Conservation (phyloP, 176 grass and related monocot genomes). For the Tillandsia leiboldiana region DNA sequence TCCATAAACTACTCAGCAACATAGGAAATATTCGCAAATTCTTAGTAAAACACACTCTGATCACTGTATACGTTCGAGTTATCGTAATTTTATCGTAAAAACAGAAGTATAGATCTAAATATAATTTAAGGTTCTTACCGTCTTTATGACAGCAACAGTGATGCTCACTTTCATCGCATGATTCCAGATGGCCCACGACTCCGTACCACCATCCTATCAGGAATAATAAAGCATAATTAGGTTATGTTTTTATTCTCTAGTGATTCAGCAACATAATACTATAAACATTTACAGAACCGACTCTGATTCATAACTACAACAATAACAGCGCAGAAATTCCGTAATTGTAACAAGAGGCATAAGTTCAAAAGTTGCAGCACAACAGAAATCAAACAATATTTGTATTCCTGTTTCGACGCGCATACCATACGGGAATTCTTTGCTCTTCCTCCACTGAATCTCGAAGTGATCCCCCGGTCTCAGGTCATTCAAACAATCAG, state of each 20-base stretch:
- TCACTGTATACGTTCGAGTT: conserved; percentile 13
- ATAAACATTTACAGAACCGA: conserved; percentile 6
- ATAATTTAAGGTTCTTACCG: conserved; percentile 37
- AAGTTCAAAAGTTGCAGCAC: conserved; percentile 33
- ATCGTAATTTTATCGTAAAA: not conserved
- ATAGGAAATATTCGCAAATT: too few species aligned
- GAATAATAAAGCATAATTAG: conserved; percentile 31
- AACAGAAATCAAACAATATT: conserved; percentile 10
- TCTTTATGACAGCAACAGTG: conserved; percentile 64
- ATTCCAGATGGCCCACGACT: conserved; percentile 80
- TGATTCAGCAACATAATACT: too few species aligned
- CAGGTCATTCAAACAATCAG: conserved; percentile 70
- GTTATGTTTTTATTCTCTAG: conserved; percentile 16
- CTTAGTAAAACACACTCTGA: not conserved
- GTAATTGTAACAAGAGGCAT: not conserved
- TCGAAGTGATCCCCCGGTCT: conserved; percentile 68
- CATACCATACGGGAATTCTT: conserved; percentile 90
- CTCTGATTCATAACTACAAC: conserved; percentile 9
- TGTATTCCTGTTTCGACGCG: not conserved
- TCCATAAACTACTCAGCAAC: too few species aligned
- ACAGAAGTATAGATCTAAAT: conserved; percentile 11
- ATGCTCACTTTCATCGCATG: conserved; percentile 75
- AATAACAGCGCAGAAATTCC: not conserved
- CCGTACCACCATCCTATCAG: conserved; percentile 99
- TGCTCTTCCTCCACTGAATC: conserved; percentile 99